Percentiles rank a stretch among this genome's conserved stretches.
phyloP scores from a whole-genome alignment of 2,329 filamentous ascomycete genomes.

The Hymenoscyphus repandus region DNA sequence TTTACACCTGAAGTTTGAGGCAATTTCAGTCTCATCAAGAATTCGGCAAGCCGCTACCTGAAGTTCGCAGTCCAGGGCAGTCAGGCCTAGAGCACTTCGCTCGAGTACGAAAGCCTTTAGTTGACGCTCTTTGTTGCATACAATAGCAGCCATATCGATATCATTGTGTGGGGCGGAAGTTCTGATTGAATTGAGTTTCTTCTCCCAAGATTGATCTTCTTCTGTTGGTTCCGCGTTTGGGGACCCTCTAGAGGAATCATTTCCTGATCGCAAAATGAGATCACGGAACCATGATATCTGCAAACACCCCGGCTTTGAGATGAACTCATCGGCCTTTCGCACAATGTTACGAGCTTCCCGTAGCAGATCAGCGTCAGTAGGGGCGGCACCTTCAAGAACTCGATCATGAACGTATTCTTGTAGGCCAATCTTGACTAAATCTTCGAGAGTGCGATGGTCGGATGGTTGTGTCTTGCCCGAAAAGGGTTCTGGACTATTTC shows the following conservation, averaged over 20 bases:
- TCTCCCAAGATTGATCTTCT: slow-evolving; percentile 9
- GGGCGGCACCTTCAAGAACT: slow-evolving; percentile 37
- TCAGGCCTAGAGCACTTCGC: slow-evolving; percentile 44
- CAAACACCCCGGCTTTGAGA: slow-evolving; percentile 29
- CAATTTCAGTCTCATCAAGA: slow-evolving; percentile 50
- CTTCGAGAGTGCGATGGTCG: slow-evolving; percentile 53
- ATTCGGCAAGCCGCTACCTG: slow-evolving; percentile 55
- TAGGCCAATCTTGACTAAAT: slow-evolving; percentile 54
- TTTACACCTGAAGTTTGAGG: slow-evolving; percentile 23
- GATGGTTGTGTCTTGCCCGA: slow-evolving; percentile 36
- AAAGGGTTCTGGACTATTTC: slow-evolving; percentile 51
- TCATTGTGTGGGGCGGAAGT: slow-evolving; percentile 3
- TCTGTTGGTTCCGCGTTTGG: not conserved
- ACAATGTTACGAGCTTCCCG: slow-evolving; percentile 56
- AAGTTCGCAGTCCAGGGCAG: slow-evolving; percentile 54
- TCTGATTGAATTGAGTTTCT: slow-evolving; percentile 12
- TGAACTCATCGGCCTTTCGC: slow-evolving; percentile 47
- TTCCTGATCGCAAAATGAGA: slow-evolving; percentile 46
- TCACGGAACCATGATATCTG: slow-evolving; percentile 53
- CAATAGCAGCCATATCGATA: slow-evolving; percentile 12
- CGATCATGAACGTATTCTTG: slow-evolving; percentile 45
- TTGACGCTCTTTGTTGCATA: slow-evolving; percentile 21
- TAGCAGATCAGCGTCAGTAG: slow-evolving; percentile 49
- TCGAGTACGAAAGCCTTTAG: slow-evolving; percentile 23
- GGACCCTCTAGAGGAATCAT: slow-evolving; percentile 10